Evolutionary conservation across 176 grass and related monocot genomes (phyloP), one percentile per base, ranked within the genome.

Genomic region (Oropetium thomaeum): DNA sequence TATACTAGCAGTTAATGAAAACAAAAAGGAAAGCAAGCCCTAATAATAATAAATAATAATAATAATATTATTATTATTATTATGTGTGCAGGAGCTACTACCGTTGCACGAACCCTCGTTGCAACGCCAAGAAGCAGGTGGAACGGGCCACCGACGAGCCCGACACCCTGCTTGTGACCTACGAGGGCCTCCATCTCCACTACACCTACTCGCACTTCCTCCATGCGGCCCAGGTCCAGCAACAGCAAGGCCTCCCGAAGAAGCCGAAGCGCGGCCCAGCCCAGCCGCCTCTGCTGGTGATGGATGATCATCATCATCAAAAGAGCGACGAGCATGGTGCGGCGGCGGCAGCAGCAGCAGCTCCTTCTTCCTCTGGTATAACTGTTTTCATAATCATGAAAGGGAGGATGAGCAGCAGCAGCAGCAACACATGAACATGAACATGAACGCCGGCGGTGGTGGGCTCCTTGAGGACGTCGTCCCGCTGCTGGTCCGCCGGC

Each of bases 41-140:
- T n/a, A n/a, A n/a, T n/a, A n/a, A n/a, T n/a, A n/a, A n/a, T n/a
- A n/a, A n/a, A n/a, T n/a, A n/a, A n/a, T n/a, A n/a, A n/a, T n/a
- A n/a, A n/a, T n/a, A n/a, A n/a, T n/a, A n/a, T n/a, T n/a, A n/a
- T n/a, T n/a, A n/a, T n/a, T n/a, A n/a, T n/a, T n/a, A n/a, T n/a
- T n/a, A n/a, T n/a, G n/a, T n/a, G n/a, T n/a, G 48, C 85, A 97
- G 95, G 95, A 97, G 95, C 75, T 97, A 97, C 68, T 97, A 97
- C 67, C 87, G 88, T 0, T 97, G 95, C 95, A 97, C 91, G 79
- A 97, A 97, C 67, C 95, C 95, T 14, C 81, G 95, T 35, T 97
- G 95, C 88, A 92, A 89, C 47, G 95, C 95, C 2, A 97, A 97
- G 78, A 97, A 92, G 84, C 95, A 92, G 70, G 91, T 97, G 59